Conservation (phyloP, 2,329 filamentous ascomycete species). For the Arachnomyces sp. region DNA sequence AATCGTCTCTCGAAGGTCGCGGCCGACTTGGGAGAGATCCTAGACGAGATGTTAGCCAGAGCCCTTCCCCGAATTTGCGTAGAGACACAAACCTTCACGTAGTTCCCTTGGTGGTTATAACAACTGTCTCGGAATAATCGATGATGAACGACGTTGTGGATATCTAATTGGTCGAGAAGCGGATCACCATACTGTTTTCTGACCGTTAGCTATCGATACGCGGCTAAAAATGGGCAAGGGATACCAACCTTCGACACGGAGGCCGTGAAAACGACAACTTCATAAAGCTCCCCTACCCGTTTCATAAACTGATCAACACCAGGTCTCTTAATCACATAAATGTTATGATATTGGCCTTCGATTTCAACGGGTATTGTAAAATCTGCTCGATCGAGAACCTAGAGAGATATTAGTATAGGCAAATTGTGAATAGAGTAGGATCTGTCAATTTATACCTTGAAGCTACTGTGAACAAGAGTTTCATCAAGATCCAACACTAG, state of each 20-base stretch:
- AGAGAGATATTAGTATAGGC: conserved; percentile 13
- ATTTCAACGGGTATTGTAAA: conserved; percentile 99
- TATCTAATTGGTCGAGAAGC: conserved; percentile 89
- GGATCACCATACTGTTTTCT: conserved; percentile 77
- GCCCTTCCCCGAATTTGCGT: neutral
- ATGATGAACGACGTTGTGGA: conserved; percentile 94
- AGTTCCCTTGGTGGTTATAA: conserved; percentile 98
- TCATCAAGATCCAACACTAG: conserved; percentile 93
- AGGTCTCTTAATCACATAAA: conserved; percentile 98
- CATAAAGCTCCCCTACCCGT: conserved; percentile 90
- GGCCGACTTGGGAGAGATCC: conserved; percentile 92
- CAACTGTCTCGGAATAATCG: conserved; percentile 95
- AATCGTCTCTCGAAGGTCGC: conserved; percentile 93
- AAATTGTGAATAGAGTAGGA: neutral
- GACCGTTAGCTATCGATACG: conserved; percentile 8
- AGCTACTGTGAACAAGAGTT: conserved; percentile 95
- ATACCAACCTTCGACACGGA: conserved; percentile 83
- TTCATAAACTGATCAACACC: conserved; percentile 99
- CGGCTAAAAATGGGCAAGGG: conserved; percentile 9
- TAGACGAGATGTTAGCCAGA: conserved; percentile 23
- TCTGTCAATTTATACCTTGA: conserved; percentile 60
- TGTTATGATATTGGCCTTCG: conserved; percentile 97
- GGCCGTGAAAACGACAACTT: conserved; percentile 96
- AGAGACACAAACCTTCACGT: conserved; percentile 61
- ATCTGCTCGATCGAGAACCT: conserved; percentile 96